phyloP scores from a whole-genome alignment of 164 flowering plant species.

The Tinospora cordifolia region DNA sequence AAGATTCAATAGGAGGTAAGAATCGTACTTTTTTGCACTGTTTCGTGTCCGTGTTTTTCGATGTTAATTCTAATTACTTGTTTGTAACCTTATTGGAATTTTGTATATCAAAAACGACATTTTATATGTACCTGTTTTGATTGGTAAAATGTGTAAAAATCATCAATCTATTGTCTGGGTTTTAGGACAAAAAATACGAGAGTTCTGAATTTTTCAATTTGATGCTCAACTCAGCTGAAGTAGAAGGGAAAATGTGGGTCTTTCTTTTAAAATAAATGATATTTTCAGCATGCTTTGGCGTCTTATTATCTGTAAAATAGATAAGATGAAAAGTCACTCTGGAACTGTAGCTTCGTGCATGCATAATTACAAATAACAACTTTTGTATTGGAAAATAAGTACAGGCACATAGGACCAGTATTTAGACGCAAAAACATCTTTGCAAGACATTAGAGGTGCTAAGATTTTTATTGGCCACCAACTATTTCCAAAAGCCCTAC shows the following conservation, averaged over 20 bases:
- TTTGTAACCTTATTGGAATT: background rate
- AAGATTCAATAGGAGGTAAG: constrained; percentile 33
- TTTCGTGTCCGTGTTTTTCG: background rate
- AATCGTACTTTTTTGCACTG: background rate
- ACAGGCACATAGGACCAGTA: too few species aligned
- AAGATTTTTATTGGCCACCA: too few species aligned
- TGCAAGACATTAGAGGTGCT: too few species aligned
- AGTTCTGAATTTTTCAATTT: background rate
- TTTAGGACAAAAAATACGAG: too few species aligned
- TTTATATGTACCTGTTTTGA: background rate
- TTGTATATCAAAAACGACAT: background rate
- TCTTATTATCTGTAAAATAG: too few species aligned
- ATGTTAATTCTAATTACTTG: constrained; percentile 14
- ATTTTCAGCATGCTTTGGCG: constrained; percentile 13
- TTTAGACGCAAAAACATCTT: too few species aligned
- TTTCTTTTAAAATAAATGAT: background rate
- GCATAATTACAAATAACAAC: too few species aligned
- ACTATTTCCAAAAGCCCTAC: too few species aligned
- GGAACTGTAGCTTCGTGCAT: too few species aligned
- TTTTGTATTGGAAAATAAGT: too few species aligned
- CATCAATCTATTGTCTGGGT: background rate
- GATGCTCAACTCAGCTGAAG: background rate
- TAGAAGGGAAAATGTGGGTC: background rate
- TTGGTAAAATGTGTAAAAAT: background rate
- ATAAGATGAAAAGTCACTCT: constrained; percentile 9